Evolutionary conservation across 768 basidiomycete genomes (phyloP).

Genomic region (Kwoniella dendrophila): DNA sequence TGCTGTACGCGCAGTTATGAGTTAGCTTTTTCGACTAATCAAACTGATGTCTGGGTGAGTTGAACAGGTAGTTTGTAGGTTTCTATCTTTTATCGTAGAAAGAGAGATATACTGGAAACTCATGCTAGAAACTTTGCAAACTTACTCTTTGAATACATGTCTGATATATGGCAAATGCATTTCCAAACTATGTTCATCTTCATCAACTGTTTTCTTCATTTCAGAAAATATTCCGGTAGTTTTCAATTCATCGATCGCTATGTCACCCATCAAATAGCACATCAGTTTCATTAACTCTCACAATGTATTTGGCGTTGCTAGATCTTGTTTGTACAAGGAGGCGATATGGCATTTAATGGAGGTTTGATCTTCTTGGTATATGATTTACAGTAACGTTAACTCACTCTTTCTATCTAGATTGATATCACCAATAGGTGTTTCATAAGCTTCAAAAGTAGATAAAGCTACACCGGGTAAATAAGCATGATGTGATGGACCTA

Average conservation of each 20-base stretch:
- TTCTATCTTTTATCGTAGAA: background rate
- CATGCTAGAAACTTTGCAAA: background rate
- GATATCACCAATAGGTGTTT: conserved; percentile 81
- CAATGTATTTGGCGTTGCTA: too few species aligned
- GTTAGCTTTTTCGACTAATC: background rate
- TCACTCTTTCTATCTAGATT: conserved; percentile 77
- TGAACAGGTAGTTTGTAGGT: background rate
- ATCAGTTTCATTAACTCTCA: background rate
- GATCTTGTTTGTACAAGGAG: too few species aligned
- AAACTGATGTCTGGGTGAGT: background rate
- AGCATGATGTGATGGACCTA: conserved; percentile 93
- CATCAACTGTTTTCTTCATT: conserved; percentile 72
- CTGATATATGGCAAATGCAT: conserved; percentile 81
- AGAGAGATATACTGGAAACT: conserved; percentile 1
- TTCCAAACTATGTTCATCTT: conserved; percentile 95
- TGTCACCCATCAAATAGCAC: background rate
- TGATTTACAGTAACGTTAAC: conserved; percentile 45
- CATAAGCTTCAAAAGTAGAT: conserved; percentile 73
- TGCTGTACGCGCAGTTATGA: background rate
- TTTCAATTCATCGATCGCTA: conserved; percentile 70
- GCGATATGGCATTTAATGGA: too few species aligned
- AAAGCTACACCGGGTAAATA: conserved; percentile 86
- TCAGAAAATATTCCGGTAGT: conserved; percentile 69
- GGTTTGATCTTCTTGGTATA: too few species aligned
- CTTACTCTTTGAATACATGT: conserved; percentile 48